Evolutionary conservation across 345 rosid species (phyloP).

Genomic region (Viola odorata): DNA sequence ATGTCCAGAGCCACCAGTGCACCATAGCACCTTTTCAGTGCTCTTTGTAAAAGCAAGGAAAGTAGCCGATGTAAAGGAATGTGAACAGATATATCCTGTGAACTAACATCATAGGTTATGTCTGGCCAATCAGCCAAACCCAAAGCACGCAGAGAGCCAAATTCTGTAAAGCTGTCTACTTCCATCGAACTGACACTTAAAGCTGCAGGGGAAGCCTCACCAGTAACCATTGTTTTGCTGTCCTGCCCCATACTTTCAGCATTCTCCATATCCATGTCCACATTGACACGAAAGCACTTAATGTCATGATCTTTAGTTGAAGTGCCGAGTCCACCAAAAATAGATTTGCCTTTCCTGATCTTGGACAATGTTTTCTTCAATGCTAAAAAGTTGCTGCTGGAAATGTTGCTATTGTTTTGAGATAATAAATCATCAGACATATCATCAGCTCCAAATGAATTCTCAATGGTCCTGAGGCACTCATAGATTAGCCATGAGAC

Average conservation of each 20-base stretch:
- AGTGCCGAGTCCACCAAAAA: slow-evolving; percentile 47
- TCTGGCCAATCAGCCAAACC: slow-evolving; percentile 67
- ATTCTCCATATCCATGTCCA: slow-evolving; percentile 37
- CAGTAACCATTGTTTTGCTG: slow-evolving; percentile 17
- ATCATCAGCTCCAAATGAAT: slow-evolving; percentile 54
- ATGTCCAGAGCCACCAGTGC: slow-evolving; percentile 35
- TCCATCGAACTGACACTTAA: slow-evolving; percentile 32
- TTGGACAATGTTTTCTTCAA: slow-evolving; percentile 52
- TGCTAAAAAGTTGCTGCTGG: slow-evolving; percentile 41
- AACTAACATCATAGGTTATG: slow-evolving; percentile 68
- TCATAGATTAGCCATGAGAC: slow-evolving; percentile 55
- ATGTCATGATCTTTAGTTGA: slow-evolving; percentile 41
- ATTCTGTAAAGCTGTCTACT: slow-evolving; percentile 29
- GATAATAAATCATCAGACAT: slow-evolving; percentile 32
- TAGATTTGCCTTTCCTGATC: slow-evolving; percentile 45
- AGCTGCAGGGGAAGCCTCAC: slow-evolving; percentile 33
- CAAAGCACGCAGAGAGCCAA: slow-evolving; percentile 33
- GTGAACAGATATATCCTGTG: slow-evolving; percentile 72
- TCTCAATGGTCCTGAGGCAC: slow-evolving; percentile 71
- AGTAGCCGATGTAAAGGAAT: slow-evolving; percentile 77
- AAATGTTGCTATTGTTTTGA: slow-evolving; percentile 28
- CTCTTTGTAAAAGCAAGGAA: slow-evolving; percentile 66
- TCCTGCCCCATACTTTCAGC: slow-evolving; percentile 28
- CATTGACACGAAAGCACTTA: slow-evolving; percentile 23
- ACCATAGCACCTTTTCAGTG: slow-evolving; percentile 57